Evolutionary conservation across 805 yeast species (phyloP), one percentile per base, ranked within the genome.

Genomic region (Spathaspora boniae): DNA sequence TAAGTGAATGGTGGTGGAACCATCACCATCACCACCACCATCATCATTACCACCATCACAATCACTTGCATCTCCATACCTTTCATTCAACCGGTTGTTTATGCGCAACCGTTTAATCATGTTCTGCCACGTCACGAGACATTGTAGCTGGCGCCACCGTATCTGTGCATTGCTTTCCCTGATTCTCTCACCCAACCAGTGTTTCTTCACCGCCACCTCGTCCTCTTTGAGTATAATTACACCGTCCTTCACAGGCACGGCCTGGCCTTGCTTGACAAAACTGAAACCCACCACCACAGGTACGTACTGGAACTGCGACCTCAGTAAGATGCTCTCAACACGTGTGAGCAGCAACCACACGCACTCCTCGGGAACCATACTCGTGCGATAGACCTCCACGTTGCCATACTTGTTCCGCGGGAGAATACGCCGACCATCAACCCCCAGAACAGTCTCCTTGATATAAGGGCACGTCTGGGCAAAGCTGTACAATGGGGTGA

Each of bases 381-480:
- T 38, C 3, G 41, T 42, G 16, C 46, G 46, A 34, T 38, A 61
- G 1, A 61, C 47, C 38, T 61, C 67, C 9, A 60, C 45, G 37
- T 60, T 58, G 1, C 65, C 64, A 35, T 43, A 60, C 33, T 46
- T 39, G 36, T 61, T 61, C 29, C 48, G 41, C 2, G 67, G 67
- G 11, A 58, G 39, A 8, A 16, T 18, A 4, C 18, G 8, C 2
- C 31, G 25, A 2, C 42, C 48, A 27, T 34, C 20, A 1, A 17
- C 26, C 5, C 9, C 20, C 4, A 31, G 18, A 2, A 53, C 32
- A 18, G 31, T 26, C 19, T 24, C 33, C 24, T 42, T 48, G 4
- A 47, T 46, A 40, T 45, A 54, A 0, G 54, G 44, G 30, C 62
- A 51, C 1, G 67, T 61, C 41, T 61, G 67, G 6, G 26, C 26